A percentile compares a stretch with the other conserved stretches of the same genome.
Evolutionary conservation across 495 filamentous ascomycete genomes (phyloP).

Genomic region (Cenococcum geophilum): DNA sequence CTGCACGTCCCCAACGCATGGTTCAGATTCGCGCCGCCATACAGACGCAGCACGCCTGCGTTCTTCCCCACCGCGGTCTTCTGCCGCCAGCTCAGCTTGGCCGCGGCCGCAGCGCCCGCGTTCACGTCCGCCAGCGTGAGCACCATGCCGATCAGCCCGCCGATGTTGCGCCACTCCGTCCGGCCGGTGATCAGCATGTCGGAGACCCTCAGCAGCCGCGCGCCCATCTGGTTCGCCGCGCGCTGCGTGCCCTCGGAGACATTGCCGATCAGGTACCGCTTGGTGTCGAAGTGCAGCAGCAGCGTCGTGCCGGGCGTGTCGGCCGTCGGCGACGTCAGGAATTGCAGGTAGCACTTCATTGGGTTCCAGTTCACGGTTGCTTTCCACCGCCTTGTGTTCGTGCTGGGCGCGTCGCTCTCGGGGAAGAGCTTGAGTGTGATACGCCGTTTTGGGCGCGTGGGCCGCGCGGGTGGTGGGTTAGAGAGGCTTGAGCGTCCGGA

Average conservation of each 20-base stretch:
- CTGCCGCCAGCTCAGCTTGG: conserved; percentile 26
- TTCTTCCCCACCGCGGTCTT: conserved; percentile 29
- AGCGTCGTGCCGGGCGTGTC: conserved; percentile 81
- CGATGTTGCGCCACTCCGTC: conserved; percentile 66
- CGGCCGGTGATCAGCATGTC: conserved; percentile 77
- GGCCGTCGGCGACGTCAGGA: conserved; percentile 77
- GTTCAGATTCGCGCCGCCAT: conserved; percentile 69
- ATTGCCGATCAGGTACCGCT: conserved; percentile 84
- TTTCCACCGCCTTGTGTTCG: too few species aligned
- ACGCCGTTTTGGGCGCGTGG: too few species aligned
- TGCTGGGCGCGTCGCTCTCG: too few species aligned
- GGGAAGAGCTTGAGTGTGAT: too few species aligned
- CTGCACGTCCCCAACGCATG: conserved; percentile 77
- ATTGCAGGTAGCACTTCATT: conserved; percentile 75
- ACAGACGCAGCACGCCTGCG: conserved; percentile 53
- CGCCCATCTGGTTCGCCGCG: conserved; percentile 58
- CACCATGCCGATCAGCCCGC: conserved; percentile 78
- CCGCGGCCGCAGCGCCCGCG: conserved; percentile 34
- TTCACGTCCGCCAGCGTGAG: conserved; percentile 68
- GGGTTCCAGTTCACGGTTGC: too few species aligned
- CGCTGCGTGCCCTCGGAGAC: conserved; percentile 80
- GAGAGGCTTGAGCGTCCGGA: too few species aligned
- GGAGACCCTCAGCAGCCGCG: conserved; percentile 52
- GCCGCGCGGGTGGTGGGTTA: too few species aligned
- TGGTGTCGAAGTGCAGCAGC: conserved; percentile 67